Conservation (phyloP, 768 basidiomycete genomes). For the Suillus plorans region DNA sequence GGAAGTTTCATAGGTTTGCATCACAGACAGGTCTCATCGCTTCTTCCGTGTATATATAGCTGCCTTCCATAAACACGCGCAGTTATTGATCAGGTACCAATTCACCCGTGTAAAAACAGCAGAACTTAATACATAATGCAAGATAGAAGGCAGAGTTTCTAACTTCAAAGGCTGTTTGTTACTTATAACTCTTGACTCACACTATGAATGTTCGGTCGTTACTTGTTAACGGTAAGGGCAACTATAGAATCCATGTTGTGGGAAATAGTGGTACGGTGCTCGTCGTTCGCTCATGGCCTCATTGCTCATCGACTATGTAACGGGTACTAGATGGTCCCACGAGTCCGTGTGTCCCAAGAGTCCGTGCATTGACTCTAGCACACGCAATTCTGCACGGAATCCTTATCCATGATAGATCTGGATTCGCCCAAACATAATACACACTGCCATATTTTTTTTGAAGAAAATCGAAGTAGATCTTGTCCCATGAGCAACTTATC, state of each 20-base stretch:
- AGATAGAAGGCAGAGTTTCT: too few species aligned
- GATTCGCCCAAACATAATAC: too few species aligned
- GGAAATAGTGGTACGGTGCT: slow-evolving; percentile 56
- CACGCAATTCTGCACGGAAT: too few species aligned
- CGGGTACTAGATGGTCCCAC: too few species aligned
- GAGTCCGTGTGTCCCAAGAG: too few species aligned
- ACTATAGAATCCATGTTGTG: slow-evolving; percentile 45
- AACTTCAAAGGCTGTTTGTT: background rate
- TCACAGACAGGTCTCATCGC: slow-evolving; percentile 4
- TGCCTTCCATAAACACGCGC: background rate
- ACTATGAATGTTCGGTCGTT: slow-evolving; percentile 24
- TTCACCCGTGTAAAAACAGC: background rate
- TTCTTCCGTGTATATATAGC: slow-evolving; percentile 6
- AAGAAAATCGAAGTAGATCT: too few species aligned
- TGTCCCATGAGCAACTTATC: too few species aligned
- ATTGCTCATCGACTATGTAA: background rate
- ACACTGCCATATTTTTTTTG: too few species aligned
- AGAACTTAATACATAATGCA: too few species aligned
- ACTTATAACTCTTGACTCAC: background rate
- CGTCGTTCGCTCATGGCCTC: background rate
- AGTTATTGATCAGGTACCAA: too few species aligned
- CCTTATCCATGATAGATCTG: too few species aligned
- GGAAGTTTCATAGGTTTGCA: slow-evolving; percentile 52
- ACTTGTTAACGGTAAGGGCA: slow-evolving; percentile 44
- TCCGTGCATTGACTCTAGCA: too few species aligned